phyloP scores from a whole-genome alignment of 2,329 filamentous ascomycete species.

The Fusarium kyushuense region DNA sequence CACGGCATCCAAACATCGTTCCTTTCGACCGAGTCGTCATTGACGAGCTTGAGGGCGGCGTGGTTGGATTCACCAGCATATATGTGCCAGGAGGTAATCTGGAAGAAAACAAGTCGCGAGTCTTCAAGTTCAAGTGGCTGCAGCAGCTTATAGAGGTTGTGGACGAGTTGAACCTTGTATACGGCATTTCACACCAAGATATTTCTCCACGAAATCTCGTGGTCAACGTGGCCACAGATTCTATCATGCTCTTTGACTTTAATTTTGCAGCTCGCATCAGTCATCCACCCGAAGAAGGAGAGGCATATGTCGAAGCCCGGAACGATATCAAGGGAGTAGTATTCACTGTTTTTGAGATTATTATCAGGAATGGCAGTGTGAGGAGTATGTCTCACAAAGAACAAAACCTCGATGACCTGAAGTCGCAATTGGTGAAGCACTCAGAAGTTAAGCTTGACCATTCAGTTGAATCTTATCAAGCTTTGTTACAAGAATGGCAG shows the following conservation, averaged over 20 bases:
- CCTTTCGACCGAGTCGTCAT: conserved; percentile 51
- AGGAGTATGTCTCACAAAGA: neutral
- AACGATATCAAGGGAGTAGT: neutral
- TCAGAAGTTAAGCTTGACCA: neutral
- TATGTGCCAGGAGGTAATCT: conserved; percentile 52
- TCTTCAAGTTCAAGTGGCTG: conserved; percentile 54
- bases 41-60: conserved; percentile 46
- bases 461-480: neutral
- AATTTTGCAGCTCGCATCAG: neutral
- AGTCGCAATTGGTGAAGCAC: neutral
- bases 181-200: conserved; percentile 56
- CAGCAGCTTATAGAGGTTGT: conserved; percentile 52
- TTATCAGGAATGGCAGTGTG: neutral
- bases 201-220: conserved; percentile 55
- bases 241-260: neutral
- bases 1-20: conserved; percentile 52
- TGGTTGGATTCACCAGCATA: conserved; percentile 53
- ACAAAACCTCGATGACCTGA: neutral
- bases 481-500: neutral
- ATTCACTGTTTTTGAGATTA: neutral
- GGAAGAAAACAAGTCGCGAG: conserved; percentile 45
- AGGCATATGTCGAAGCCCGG: neutral
- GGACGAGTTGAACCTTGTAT: conserved; percentile 52
- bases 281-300: neutral
- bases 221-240: conserved; percentile 50